Conservation (phyloP, 1,284 basidiomycete genomes). For the Agaricales sp. region DNA sequence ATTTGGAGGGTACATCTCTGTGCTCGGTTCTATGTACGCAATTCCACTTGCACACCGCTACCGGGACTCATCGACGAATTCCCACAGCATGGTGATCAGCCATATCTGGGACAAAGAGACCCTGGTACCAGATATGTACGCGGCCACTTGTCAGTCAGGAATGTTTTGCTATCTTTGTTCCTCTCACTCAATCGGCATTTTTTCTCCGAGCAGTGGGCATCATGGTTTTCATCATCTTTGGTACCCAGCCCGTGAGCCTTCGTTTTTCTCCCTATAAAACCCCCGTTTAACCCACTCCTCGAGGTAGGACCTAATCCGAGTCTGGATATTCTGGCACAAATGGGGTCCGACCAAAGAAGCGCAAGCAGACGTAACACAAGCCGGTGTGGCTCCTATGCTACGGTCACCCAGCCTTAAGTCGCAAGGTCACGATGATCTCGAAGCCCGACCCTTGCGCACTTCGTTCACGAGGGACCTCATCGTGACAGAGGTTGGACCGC, state of each 20-base stretch:
- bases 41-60: neutral
- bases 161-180: neutral
- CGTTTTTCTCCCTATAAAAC: neutral
- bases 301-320: neutral
- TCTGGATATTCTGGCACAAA: neutral
- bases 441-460: no score
- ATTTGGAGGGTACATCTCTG: neutral
- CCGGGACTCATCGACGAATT: neutral
- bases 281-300: no score
- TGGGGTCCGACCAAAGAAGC: neutral
- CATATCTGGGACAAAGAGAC: neutral
- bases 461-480: no score
- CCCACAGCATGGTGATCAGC: neutral
- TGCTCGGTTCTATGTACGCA: neutral
- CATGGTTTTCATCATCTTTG: neutral
- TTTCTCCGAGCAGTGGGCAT: neutral
- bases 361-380: no score
- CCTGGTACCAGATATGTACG: neutral
- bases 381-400: no score
- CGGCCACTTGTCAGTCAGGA: neutral
- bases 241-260: neutral
- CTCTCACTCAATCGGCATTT: neutral
- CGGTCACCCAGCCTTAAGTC: no score
- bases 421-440: no score
- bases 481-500: no score